phyloP scores from a whole-genome alignment of 345 rosid genomes.

The Noccaea bulbosa region DNA sequence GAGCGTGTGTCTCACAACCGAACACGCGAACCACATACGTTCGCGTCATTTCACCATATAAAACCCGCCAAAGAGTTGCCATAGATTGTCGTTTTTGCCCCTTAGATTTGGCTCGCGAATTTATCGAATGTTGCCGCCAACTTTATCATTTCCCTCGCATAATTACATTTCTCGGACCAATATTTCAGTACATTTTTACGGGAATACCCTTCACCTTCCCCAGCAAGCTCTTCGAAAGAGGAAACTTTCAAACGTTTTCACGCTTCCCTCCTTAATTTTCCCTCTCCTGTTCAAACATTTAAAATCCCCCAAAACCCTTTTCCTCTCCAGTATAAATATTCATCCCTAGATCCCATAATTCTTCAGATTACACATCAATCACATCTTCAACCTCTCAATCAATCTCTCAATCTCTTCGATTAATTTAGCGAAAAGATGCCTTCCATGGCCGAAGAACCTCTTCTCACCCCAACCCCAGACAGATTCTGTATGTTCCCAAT shows the following conservation, averaged over 20 bases:
- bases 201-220: slow-evolving; percentile 43
- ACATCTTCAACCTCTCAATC: background rate
- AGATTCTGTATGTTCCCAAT: slow-evolving; percentile 97
- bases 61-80: too few species aligned
- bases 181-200: background rate
- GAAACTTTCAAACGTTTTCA: slow-evolving; percentile 35
- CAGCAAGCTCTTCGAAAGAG: slow-evolving; percentile 37
- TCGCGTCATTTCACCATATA: slow-evolving; percentile 11
- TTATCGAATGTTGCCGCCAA: slow-evolving; percentile 32
- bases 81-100: slow-evolving; percentile 1
- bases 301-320: slow-evolving; percentile 36
- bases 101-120: background rate
- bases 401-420: background rate
- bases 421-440: slow-evolving; percentile 55
- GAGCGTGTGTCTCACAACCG: background rate
- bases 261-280: slow-evolving; percentile 34
- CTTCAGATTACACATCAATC: background rate
- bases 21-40: slow-evolving; percentile 24
- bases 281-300: slow-evolving; percentile 28
- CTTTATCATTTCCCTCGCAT: slow-evolving; percentile 28
- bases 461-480: slow-evolving; percentile 70
- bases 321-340: slow-evolving; percentile 8
- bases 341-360: background rate
- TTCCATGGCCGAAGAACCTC: slow-evolving; percentile 82
- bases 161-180: background rate